Evolutionary conservation across 106 monocot genomes (phyloP), one percentile per base, ranked within the genome.

Genomic region (Apostasia shenzhenica): DNA sequence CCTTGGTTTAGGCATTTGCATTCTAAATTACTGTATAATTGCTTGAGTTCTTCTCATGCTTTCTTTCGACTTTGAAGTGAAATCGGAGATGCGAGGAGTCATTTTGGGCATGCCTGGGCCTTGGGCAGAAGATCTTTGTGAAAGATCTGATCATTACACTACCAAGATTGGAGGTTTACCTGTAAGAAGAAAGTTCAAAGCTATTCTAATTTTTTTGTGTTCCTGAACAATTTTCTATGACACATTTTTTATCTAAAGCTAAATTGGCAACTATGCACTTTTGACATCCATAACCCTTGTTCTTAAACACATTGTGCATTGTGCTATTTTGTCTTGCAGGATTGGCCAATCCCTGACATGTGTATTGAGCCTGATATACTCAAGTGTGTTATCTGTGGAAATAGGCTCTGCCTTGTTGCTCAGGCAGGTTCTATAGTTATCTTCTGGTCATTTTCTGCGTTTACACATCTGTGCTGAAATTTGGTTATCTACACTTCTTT

Each of bases 91-190:
- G 91, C 77, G 66, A 4, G 81, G 75, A 59, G 75, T 86, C 39
- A 55, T 82, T 6, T 73, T 97, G 3, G 92, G 89, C 12, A 63
- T 97, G 82, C 92, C 95, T 8, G 95, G 95, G 1, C 84, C 75
- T 2, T 92, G 95, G 92, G 95, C 92, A 2, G 78, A 86, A 55
- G 75, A 92, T 61, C 75, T 80, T 67, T 77, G 75, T 38, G 95
- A 97, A 70, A 71, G 67, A 47, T 76, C 89, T 43, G 86, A 92
- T 67, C 86, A 89, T 56, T 89, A 86, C 78, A 91, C 95, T 2
- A 84, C 88, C 11, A 95, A 95, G 73, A 88, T 95, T 45, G 95
- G 95, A 10, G 95, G 95, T 61, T 48, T 95, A 11, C 86, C 95
- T 9, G 95, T 95, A 60, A 66, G 73, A 72, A 61, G 12, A 61